These are phyloP conservation scores for Rhodotorula graminis DNA, from an alignment of 768 basidiomycete species.

Conservation along the genomic window DNA sequence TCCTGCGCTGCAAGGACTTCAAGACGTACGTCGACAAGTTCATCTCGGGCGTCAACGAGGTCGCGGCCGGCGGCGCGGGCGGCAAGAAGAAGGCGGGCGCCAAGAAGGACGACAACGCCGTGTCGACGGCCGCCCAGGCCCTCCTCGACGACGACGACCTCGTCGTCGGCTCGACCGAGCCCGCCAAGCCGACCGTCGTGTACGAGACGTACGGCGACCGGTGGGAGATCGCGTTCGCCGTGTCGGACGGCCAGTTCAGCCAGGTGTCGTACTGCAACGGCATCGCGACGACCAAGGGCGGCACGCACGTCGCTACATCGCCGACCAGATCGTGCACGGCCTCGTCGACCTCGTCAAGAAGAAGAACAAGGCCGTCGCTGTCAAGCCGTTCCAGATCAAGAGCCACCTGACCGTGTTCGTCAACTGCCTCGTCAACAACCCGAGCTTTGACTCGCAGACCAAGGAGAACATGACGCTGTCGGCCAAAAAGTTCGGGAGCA, in stretches of 20 bases:
- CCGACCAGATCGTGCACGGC: constrained; percentile 83
- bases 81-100: constrained; percentile 27
- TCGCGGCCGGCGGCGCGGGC: constrained; percentile 59
- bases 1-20: constrained; percentile 82
- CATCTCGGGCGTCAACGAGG: constrained; percentile 63
- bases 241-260: constrained; percentile 85
- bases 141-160: constrained; percentile 23
- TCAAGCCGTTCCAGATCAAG: constrained; percentile 89
- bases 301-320: constrained; percentile 80
- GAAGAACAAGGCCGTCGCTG: constrained; percentile 95
- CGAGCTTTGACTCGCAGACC: constrained; percentile 97
- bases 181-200: constrained; percentile 70
- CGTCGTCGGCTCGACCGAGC: constrained; percentile 26
- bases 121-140: constrained; percentile 1
- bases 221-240: constrained; percentile 93
- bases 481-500: constrained; percentile 79
- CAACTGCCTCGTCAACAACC: constrained; percentile 92
- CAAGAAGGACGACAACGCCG: neutral
- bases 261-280: constrained; percentile 98
- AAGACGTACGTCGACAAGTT: constrained; percentile 96
- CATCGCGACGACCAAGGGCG: constrained; percentile 92
- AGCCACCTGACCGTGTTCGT: constrained; percentile 98
- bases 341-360: constrained; percentile 76
- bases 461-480: constrained; percentile 90
- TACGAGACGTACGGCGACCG: constrained; percentile 74